Percentiles rank a stretch among this genome's conserved stretches.
Evolutionary conservation across 116 monocot species (phyloP).

Genomic region (Zostera marina): DNA sequence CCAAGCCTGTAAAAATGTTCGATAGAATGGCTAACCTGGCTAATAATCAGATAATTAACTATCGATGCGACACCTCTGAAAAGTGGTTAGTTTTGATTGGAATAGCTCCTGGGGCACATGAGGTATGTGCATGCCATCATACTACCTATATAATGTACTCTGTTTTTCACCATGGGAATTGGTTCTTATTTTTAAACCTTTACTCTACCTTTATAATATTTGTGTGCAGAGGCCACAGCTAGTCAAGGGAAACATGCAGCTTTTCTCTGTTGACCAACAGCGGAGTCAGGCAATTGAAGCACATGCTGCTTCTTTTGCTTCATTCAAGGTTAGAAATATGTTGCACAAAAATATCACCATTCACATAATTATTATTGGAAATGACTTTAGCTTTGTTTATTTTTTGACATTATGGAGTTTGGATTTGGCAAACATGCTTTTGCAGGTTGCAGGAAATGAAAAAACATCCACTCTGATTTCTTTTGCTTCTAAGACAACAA

Average conservation of each 20-base stretch:
- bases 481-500: slow-evolving; percentile 83
- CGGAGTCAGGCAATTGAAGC: slow-evolving; percentile 99
- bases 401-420: neutral
- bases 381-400: neutral
- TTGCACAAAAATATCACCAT: neutral
- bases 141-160: too few relatives aligned
- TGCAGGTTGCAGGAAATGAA: slow-evolving; percentile 73
- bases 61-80: slow-evolving; percentile 89
- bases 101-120: slow-evolving; percentile 88
- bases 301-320: slow-evolving; percentile 95
- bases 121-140: slow-evolving; percentile 28
- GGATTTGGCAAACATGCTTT: neutral
- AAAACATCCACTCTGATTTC: slow-evolving; percentile 77
- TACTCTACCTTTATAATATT: neutral
- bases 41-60: slow-evolving; percentile 97
- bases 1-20: slow-evolving; percentile 85
- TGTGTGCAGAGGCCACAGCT: slow-evolving; percentile 80
- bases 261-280: slow-evolving; percentile 97
- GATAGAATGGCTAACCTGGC: slow-evolving; percentile 86
- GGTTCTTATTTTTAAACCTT: too few relatives aligned
- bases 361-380: neutral
- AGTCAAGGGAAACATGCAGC: slow-evolving; percentile 97
- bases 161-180: too few relatives aligned
- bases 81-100: slow-evolving; percentile 98
- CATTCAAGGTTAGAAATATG: slow-evolving; percentile 46